Percentiles rank a stretch among this genome's conserved stretches.
Evolutionary conservation across 345 rosid genomes (phyloP).

Genomic region (Eucalyptus leucophloia): DNA sequence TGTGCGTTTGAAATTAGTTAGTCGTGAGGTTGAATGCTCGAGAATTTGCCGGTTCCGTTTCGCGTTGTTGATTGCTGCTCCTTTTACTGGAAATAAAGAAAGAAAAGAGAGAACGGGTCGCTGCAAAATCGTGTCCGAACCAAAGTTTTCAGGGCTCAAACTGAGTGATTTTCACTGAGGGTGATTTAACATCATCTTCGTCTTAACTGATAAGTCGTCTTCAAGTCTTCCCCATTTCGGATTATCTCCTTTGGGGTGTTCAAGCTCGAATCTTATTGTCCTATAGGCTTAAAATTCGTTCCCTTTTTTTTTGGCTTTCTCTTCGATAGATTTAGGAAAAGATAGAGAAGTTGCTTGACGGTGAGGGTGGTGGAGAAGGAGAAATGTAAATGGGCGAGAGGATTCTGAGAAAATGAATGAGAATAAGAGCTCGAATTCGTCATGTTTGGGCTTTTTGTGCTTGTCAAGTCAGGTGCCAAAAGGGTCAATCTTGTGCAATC

Average conservation of each 20-base stretch:
- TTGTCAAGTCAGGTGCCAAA: not conserved
- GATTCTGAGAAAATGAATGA: not conserved
- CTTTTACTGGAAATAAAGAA: not conserved
- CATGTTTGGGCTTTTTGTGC: not conserved
- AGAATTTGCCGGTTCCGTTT: not conserved
- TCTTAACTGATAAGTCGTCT: not conserved
- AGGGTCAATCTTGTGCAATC: not conserved
- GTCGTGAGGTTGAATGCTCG: not conserved
- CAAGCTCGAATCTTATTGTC: not conserved
- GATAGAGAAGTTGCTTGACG: not conserved
- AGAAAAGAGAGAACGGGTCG: not conserved
- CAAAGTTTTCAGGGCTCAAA: not conserved
- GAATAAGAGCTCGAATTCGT: not conserved
- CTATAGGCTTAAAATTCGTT: not conserved
- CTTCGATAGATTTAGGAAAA: not conserved
- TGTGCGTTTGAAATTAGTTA: fast-evolving
- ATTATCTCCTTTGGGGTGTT: not conserved
- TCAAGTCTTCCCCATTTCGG: not conserved
- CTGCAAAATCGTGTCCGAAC: not conserved
- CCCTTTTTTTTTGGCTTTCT: not conserved
- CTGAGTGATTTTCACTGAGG: not conserved
- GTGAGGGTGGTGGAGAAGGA: not conserved
- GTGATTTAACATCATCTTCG: not conserved
- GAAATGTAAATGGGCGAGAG: not conserved
- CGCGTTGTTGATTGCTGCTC: not conserved